Percentiles rank a stretch among this genome's conserved stretches.
Evolutionary conservation across 2,329 filamentous ascomycete species (phyloP).

Genomic region (Lasiodiplodia sp.): DNA sequence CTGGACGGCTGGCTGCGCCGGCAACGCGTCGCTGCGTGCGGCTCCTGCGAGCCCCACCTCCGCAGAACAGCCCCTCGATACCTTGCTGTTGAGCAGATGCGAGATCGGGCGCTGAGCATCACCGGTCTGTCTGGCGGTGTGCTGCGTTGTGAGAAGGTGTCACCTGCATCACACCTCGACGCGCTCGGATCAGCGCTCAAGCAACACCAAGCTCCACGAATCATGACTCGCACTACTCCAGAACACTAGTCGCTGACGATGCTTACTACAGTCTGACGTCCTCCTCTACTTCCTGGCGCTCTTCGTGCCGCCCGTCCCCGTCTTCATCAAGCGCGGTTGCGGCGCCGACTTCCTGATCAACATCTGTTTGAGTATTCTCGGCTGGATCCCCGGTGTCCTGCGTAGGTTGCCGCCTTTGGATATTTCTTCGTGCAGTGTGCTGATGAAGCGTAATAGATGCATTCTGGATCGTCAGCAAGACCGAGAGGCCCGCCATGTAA

Average conservation of each 20-base stretch:
- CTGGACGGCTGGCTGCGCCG: not conserved
- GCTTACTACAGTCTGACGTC: conserved; percentile 34
- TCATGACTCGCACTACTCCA: not conserved
- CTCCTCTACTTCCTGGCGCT: conserved; percentile 44
- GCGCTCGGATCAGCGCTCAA: not conserved
- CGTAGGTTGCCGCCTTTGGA: conserved; percentile 2
- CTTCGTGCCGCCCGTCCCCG: conserved; percentile 49
- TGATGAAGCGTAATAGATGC: conserved; percentile 29
- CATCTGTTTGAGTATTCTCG: conserved; percentile 46
- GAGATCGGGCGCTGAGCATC: not conserved
- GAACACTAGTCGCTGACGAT: not conserved
- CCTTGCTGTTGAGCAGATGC: not conserved
- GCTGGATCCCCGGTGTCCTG: conserved; percentile 43
- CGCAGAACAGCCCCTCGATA: not conserved
- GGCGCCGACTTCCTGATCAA: conserved; percentile 51
- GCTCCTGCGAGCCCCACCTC: too few species aligned
- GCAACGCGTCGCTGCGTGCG: too few species aligned
- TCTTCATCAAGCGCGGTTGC: conserved; percentile 50
- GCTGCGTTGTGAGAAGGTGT: not conserved
- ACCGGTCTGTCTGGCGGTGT: not conserved
- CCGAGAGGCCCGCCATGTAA: not conserved
- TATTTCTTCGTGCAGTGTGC: not conserved
- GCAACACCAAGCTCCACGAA: not conserved
- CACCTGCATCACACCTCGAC: not conserved
- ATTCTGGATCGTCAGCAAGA: conserved; percentile 39